These are phyloP conservation scores for Aureobasidium uvarum DNA, from an alignment of 2,329 filamentous ascomycete genomes.

Conservation along the genomic window DNA sequence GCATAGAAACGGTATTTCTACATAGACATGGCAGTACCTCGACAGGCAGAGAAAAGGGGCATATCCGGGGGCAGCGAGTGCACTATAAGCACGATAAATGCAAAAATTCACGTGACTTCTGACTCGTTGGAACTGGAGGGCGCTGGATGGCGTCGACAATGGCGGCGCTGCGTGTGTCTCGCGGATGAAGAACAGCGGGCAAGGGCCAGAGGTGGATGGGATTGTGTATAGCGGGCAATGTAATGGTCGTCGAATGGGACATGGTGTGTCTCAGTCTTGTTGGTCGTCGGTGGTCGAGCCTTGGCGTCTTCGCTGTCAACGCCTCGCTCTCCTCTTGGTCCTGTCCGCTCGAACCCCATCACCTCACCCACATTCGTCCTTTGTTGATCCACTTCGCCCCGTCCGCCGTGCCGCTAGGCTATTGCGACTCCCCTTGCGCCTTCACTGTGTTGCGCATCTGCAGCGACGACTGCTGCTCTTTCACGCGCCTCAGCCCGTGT, in stretches of 20 bases:
- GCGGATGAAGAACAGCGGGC: neutral
- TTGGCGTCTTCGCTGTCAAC: constrained; percentile 21
- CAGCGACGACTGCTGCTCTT: constrained; percentile 10
- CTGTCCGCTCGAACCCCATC: constrained; percentile 11
- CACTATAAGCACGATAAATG: constrained; percentile 20
- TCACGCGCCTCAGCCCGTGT: neutral
- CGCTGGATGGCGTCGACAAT: neutral
- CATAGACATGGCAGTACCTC: neutral
- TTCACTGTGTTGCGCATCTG: constrained; percentile 12
- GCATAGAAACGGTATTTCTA: neutral
- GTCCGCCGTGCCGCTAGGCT: constrained; percentile 23
- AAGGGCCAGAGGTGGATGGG: neutral
- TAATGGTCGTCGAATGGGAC: neutral
- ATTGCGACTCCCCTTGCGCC: constrained; percentile 16
- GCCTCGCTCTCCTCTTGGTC: constrained; percentile 8
- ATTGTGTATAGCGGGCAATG: neutral
- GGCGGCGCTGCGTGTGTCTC: neutral
- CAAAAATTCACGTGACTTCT: constrained; percentile 1
- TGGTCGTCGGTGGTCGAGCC: neutral
- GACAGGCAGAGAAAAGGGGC: constrained; percentile 2
- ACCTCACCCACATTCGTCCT: constrained; percentile 25
- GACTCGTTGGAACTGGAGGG: constrained; percentile 7
- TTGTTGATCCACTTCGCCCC: constrained; percentile 23
- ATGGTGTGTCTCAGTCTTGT: too few relatives aligned
- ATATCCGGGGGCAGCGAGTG: neutral